Base-by-base conservation (phyloP, 1,284 basidiomycete species). In the Peniophora sp. region DNA sequence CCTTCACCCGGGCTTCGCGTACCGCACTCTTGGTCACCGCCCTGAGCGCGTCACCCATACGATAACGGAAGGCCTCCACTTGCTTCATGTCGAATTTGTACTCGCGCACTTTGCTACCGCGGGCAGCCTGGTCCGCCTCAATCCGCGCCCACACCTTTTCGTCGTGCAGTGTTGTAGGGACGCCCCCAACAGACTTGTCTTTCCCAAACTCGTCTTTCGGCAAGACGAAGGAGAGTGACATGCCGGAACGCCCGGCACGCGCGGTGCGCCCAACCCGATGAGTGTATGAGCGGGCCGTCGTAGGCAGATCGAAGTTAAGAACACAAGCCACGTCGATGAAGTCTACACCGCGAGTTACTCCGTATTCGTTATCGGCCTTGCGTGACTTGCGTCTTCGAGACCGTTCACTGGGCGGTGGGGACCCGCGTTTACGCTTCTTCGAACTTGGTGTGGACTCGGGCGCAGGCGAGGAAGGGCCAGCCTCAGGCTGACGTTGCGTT, bases 251-350 rank as follows among this genome's bases (percentile, higher is more conserved):
- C 1, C 97, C 96, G 0, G 95, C 97, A 37, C 97, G 88, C 3
- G 96, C 95, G 0, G 96, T 99, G 20, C 96, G 85, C 5, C 97
- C 97, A 12, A 99, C 88, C 46, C 97, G 88, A 66, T 99, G 97
- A 2, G 91, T 95, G 67, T 99, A 99, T 2, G 92, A 81, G n/a
- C 85, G 85, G 2, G 90, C 78, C 1, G 92, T 88, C 2, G 83
- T 76, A 0, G 97, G 97, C 8, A 99, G 78, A 68, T 99, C 97
- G 68, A 99, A 99, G 73, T 99, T 99, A 69, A 99, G 81, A 8
- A 99, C 97, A 60, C 95, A 98, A 2, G 95, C 87, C 44, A 99
- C 97, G 59, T 97, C 89, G 60, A 98, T 79, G 67, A 99, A 99
- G 70, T 99, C 97, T 56, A 99, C 85, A 2, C 97, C 97, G 42